Evolutionary conservation across 2,329 filamentous ascomycete genomes (phyloP).

Genomic region (Pseudodiploospora longispora): DNA sequence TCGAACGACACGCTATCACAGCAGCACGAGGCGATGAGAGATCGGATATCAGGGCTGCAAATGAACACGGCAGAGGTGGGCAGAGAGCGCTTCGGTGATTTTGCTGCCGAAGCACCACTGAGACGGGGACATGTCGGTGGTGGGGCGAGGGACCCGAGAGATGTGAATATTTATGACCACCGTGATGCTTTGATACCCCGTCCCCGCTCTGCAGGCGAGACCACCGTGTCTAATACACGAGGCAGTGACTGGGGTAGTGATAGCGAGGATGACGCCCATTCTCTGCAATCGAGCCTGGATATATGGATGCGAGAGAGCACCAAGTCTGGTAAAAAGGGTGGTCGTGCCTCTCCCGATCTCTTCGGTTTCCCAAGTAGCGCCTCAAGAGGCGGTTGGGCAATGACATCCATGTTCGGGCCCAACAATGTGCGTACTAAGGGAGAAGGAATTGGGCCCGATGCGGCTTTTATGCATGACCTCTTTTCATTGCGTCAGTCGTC

Average conservation of each 20-base stretch:
- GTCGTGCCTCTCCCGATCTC: conserved; percentile 40
- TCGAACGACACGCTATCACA: conserved; percentile 41
- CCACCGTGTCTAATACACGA: conserved; percentile 31
- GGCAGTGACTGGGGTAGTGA: conserved; percentile 37
- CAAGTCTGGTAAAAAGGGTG: conserved; percentile 26
- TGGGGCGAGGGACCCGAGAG: conserved; percentile 12
- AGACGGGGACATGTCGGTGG: neutral
- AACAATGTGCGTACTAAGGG: conserved; percentile 14
- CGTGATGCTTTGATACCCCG: conserved; percentile 23
- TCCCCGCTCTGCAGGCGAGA: conserved; percentile 40
- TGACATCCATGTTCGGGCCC: conserved; percentile 38
- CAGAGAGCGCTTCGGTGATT: too few species aligned
- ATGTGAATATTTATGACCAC: conserved; percentile 13
- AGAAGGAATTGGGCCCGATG: conserved; percentile 16
- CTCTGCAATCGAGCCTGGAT: conserved; percentile 43
- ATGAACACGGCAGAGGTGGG: neutral
- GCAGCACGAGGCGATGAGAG: conserved; percentile 19
- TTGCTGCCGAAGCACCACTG: neutral
- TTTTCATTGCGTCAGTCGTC: conserved; percentile 33
- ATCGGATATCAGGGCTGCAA: neutral
- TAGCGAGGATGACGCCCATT: conserved; percentile 33
- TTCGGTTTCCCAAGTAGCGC: conserved; percentile 42
- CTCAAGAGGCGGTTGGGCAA: conserved; percentile 35
- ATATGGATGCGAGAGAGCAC: conserved; percentile 50
- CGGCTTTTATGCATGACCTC: conserved; percentile 39